Percentiles rank a stretch among this genome's conserved stretches.
Conservation (phyloP, 2,329 filamentous ascomycete species). For the Venturia pyrina region DNA sequence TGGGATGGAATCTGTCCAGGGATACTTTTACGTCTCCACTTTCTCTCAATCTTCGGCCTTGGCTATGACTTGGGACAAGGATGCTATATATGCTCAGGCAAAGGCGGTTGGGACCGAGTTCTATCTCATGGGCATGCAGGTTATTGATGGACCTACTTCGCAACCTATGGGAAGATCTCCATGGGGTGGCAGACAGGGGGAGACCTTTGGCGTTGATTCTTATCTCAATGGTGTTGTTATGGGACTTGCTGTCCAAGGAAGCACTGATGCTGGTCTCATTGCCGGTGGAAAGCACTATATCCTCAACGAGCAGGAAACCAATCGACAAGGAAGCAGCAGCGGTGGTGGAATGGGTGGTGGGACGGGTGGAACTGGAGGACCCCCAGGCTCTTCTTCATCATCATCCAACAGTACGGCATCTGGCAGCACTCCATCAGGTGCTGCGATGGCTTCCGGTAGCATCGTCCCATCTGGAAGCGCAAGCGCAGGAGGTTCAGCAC, state of each 20-base stretch:
- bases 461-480: not conserved
- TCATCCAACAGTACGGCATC: not conserved
- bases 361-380: not conserved
- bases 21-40: constrained; percentile 27
- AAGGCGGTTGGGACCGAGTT: not conserved
- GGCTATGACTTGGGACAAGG: constrained; percentile 27
- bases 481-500: not conserved
- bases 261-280: constrained; percentile 72
- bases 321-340: constrained; percentile 50
- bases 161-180: constrained; percentile 55
- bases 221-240: constrained; percentile 64
- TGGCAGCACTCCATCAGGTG: not conserved
- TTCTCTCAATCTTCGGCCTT: constrained; percentile 29
- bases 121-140: not conserved
- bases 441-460: not conserved
- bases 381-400: not conserved
- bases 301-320: constrained; percentile 62
- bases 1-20: constrained; percentile 30
- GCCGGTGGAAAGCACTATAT: constrained; percentile 53
- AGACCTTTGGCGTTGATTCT: constrained; percentile 62
- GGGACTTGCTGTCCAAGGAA: constrained; percentile 63
- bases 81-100: not conserved
- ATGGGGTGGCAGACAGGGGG: constrained; percentile 63
- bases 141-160: not conserved
- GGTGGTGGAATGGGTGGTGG: constrained; percentile 41